Conservation (phyloP, 2,329 filamentous ascomycete genomes). For the Ophiostoma sp. region DNA sequence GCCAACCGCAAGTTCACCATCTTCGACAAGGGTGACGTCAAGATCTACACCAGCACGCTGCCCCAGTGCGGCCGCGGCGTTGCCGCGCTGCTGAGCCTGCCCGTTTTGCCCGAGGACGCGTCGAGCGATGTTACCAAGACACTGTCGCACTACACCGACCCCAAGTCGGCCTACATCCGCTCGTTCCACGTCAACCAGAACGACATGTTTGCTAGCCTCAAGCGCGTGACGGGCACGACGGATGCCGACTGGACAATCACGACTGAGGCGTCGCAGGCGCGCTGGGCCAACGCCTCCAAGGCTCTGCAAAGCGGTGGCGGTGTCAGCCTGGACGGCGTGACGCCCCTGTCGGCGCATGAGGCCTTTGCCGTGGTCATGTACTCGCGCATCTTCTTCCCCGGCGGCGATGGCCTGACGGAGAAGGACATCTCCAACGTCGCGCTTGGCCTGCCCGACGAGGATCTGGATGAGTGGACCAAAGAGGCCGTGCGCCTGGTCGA, state of each 20-base stretch:
- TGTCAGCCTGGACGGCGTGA: slow-evolving; percentile 32
- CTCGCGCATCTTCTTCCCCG: slow-evolving; percentile 53
- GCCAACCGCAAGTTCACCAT: slow-evolving; percentile 34
- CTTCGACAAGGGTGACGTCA: slow-evolving; percentile 58
- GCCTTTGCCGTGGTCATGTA: slow-evolving; percentile 58
- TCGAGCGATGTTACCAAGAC: neutral
- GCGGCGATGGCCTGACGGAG: slow-evolving; percentile 52
- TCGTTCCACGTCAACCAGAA: slow-evolving; percentile 62
- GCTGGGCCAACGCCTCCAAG: slow-evolving; percentile 50
- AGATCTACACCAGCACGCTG: slow-evolving; percentile 61
- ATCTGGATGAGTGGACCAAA: slow-evolving; percentile 30
- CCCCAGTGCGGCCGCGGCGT: slow-evolving; percentile 47
- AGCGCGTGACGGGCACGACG: slow-evolving; percentile 57
- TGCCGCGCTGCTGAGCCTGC: slow-evolving; percentile 49
- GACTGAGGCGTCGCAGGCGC: slow-evolving; percentile 47
- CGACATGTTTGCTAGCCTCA: slow-evolving; percentile 64
- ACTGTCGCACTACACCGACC: slow-evolving; percentile 24
- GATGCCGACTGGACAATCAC: slow-evolving; percentile 62
- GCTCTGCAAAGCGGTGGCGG: slow-evolving; percentile 36
- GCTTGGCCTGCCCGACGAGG: slow-evolving; percentile 49
- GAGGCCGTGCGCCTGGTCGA: slow-evolving; percentile 24
- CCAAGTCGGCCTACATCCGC: slow-evolving; percentile 46
- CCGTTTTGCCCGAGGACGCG: slow-evolving; percentile 25
- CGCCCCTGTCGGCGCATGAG: slow-evolving; percentile 38
- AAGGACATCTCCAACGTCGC: slow-evolving; percentile 34